Conservation (phyloP, 1,139 yeast species). For the Candida tunisiensis region DNA sequence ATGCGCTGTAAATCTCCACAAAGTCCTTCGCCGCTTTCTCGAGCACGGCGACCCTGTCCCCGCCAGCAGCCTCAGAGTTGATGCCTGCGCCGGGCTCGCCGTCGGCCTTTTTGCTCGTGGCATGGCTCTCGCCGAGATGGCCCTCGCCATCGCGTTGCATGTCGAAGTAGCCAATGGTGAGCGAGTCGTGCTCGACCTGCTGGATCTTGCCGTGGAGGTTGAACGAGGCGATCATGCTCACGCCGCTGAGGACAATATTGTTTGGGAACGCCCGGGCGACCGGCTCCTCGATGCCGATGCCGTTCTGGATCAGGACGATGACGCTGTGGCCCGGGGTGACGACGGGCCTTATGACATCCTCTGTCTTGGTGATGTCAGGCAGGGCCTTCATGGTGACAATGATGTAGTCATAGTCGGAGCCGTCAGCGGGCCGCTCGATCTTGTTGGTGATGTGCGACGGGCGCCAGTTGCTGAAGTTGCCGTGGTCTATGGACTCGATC, state of each 20-base stretch:
- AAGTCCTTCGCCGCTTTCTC: conserved; percentile 26
- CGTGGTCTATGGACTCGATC: conserved; percentile 46
- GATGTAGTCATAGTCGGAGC: conserved; percentile 44
- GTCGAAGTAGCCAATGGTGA: conserved; percentile 37
- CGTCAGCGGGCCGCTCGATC: conserved; percentile 28
- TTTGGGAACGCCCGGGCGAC: conserved; percentile 40
- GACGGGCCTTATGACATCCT: conserved; percentile 41
- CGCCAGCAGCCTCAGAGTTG: no score
- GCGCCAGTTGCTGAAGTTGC: conserved; percentile 32
- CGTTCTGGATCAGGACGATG: conserved; percentile 56
- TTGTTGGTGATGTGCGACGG: conserved; percentile 24
- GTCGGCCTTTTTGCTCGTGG: conserved; percentile 18
- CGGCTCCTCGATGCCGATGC: conserved; percentile 54
- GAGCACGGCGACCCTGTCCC: no score
- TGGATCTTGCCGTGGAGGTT: conserved; percentile 35
- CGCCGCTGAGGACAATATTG: conserved; percentile 46
- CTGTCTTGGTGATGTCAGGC: conserved; percentile 48
- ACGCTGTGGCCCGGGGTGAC: conserved; percentile 30
- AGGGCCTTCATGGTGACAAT: conserved; percentile 57
- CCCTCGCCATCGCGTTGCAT: neutral
- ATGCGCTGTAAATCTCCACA: conserved; percentile 31
- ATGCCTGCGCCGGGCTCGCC: conserved; percentile 14
- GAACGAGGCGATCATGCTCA: conserved; percentile 50
- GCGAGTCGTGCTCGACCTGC: conserved; percentile 32
- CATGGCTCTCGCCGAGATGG: conserved; percentile 3